Conservation (phyloP, 306 rosid species). For the Cicer arietinum region DNA sequence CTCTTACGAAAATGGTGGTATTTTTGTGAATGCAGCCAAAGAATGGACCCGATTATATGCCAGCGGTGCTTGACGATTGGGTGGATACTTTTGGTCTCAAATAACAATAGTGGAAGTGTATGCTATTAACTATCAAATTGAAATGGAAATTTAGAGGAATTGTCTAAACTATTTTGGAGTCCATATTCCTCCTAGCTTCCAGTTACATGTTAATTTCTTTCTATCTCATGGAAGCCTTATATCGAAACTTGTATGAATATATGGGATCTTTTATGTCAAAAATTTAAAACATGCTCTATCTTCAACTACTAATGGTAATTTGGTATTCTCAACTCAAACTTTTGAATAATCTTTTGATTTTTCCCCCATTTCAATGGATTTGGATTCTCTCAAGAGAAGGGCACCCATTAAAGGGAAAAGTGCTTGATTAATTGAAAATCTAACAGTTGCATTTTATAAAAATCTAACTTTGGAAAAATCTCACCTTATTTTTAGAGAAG, state of each 20-base stretch:
- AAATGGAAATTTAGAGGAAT: constrained; percentile 60
- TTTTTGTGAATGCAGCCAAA: constrained; percentile 61
- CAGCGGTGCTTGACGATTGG: constrained; percentile 68
- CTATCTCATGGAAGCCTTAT: constrained; percentile 47
- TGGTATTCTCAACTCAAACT: constrained; percentile 16
- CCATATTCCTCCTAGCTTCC: constrained; percentile 51
- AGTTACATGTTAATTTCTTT: constrained; percentile 53
- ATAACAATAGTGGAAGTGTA: constrained; percentile 64
- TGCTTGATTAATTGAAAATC: not conserved
- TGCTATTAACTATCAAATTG: constrained; percentile 58
- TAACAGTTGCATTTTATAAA: not conserved
- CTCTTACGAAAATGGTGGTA: constrained; percentile 8
- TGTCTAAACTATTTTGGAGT: constrained; percentile 55
- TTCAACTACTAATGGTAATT: constrained; percentile 37
- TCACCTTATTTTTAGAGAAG: not conserved
- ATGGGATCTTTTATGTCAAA: constrained; percentile 41
- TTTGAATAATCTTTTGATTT: constrained; percentile 7
- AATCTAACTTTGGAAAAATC: too few relatives aligned
- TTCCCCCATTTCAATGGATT: not conserved
- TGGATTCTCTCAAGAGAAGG: not conserved
- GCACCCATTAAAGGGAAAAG: not conserved
- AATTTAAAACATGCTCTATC: constrained; percentile 26
- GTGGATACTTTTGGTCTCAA: constrained; percentile 46
- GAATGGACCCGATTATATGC: constrained; percentile 93
- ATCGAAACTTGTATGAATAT: constrained; percentile 55